phyloP scores from a whole-genome alignment of 495 filamentous ascomycete species.

The Penicillium egyptiacum region DNA sequence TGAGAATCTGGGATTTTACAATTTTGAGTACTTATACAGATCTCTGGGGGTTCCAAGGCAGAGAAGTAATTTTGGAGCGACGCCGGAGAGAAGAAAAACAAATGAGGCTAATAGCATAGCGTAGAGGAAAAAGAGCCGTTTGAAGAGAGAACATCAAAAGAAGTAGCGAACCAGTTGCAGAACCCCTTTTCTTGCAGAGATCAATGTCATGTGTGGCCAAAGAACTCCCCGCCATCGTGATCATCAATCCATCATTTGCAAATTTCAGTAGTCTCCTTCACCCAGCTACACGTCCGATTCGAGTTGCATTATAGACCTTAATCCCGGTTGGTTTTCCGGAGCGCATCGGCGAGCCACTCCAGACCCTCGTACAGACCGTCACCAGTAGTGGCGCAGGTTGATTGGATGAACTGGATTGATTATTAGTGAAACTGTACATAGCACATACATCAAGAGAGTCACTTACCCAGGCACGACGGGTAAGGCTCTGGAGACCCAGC shows the following conservation, averaged over 20 bases:
- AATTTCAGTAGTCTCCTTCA: constrained; percentile 40
- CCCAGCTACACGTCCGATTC: constrained; percentile 32
- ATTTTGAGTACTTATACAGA: constrained; percentile 15
- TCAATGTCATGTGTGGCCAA: constrained; percentile 32
- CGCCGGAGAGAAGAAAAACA: constrained; percentile 40
- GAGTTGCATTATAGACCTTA: constrained; percentile 52
- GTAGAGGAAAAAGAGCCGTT: constrained; percentile 41
- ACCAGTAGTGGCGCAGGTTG: constrained; percentile 97
- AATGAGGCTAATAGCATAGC: constrained; percentile 50
- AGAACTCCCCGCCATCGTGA: constrained; percentile 42
- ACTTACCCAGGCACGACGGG: constrained; percentile 97
- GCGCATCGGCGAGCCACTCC: constrained; percentile 95
- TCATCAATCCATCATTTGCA: constrained; percentile 45
- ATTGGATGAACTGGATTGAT: constrained; percentile 88
- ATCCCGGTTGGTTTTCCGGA: constrained; percentile 85
- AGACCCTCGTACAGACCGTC: constrained; percentile 99
- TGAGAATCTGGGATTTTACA: constrained; percentile 13
- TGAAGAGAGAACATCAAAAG: constrained; percentile 42
- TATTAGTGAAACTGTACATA: constrained; percentile 17
- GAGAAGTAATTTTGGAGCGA: constrained; percentile 36
- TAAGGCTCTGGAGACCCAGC: constrained; percentile 97
- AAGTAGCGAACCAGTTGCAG: constrained; percentile 28
- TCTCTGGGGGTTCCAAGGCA: constrained; percentile 15
- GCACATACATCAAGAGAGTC: not conserved
- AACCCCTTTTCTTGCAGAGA: constrained; percentile 17